phyloP scores from a whole-genome alignment of 257 asterid species.

The Paraleonurus japonicus region DNA sequence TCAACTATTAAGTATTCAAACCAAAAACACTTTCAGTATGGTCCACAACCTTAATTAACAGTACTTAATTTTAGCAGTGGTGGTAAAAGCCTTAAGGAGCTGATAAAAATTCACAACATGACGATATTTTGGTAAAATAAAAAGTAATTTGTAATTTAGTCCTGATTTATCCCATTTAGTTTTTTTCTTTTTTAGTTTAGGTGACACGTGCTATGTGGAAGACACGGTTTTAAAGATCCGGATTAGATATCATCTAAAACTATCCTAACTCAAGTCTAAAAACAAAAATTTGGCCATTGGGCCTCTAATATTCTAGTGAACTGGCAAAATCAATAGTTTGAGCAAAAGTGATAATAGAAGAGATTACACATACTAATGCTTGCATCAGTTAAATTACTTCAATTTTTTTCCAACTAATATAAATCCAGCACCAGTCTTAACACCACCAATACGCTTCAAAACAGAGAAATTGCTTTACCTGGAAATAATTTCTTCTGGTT shows the following conservation, averaged over 20 bases:
- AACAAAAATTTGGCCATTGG: not conserved
- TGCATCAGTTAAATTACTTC: not conserved
- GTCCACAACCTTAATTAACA: too few relatives aligned
- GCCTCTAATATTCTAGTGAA: not conserved
- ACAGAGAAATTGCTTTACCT: constrained; percentile 49
- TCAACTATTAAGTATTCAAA: not conserved
- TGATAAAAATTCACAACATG: not conserved
- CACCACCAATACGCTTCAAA: constrained; percentile 9
- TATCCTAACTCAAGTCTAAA: not conserved
- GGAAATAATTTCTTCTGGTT: constrained; percentile 78
- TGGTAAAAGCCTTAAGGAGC: not conserved
- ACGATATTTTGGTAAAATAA: not conserved
- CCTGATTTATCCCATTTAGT: not conserved
- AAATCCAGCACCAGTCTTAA: not conserved
- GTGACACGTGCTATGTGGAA: not conserved
- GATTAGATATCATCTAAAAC: not conserved
- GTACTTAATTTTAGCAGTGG: too few relatives aligned
- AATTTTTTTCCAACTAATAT: not conserved
- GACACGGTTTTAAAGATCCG: not conserved
- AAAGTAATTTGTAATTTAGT: not conserved
- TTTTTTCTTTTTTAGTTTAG: not conserved
- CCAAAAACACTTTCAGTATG: not conserved
- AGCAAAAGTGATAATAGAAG: not conserved
- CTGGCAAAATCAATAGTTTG: not conserved
- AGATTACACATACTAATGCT: not conserved